Percentiles rank a stretch among this genome's conserved stretches.
phyloP scores from a whole-genome alignment of 2,329 filamentous ascomycete genomes.

The Hymenoscyphus scutula region DNA sequence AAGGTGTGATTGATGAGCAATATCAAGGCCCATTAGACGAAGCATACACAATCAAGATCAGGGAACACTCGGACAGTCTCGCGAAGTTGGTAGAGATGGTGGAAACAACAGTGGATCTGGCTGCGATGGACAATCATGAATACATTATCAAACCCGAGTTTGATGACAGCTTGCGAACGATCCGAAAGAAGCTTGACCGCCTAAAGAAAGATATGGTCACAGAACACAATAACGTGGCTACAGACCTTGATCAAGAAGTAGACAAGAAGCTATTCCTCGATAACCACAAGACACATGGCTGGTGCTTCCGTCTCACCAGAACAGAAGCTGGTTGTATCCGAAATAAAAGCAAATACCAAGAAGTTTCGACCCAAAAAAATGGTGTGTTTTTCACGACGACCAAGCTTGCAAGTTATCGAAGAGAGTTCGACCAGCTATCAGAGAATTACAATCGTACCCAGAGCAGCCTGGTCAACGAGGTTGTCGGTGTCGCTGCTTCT shows the following conservation, averaged over 20 bases:
- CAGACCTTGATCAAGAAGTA: conserved; percentile 84
- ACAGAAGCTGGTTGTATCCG: conserved; percentile 91
- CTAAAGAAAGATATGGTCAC: conserved; percentile 77
- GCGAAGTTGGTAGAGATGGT: conserved; percentile 95
- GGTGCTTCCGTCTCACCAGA: conserved; percentile 91
- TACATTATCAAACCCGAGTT: conserved; percentile 99
- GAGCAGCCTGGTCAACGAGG: conserved; percentile 84
- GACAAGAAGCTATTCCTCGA: conserved; percentile 99
- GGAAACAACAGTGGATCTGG: conserved; percentile 93
- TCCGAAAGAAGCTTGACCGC: conserved; percentile 86
- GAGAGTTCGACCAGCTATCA: conserved; percentile 91
- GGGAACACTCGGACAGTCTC: conserved; percentile 72
- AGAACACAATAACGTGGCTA: conserved; percentile 73
- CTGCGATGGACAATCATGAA: conserved; percentile 93
- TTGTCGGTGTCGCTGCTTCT: conserved; percentile 88
- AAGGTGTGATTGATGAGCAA: conserved; percentile 91
- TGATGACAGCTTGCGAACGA: conserved; percentile 82
- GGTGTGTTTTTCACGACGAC: conserved; percentile 96
- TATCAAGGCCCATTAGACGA: conserved; percentile 85
- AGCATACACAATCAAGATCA: conserved; percentile 82
- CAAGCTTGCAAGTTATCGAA: conserved; percentile 72
- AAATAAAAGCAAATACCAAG: conserved; percentile 84
- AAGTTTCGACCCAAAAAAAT: conserved; percentile 98
- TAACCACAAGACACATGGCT: conserved; percentile 92
- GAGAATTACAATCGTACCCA: conserved; percentile 96